Percentiles rank a stretch among this genome's conserved stretches.
phyloP scores from a whole-genome alignment of 192 early-diverging fungal species.

The Mortierella hygrophila region DNA sequence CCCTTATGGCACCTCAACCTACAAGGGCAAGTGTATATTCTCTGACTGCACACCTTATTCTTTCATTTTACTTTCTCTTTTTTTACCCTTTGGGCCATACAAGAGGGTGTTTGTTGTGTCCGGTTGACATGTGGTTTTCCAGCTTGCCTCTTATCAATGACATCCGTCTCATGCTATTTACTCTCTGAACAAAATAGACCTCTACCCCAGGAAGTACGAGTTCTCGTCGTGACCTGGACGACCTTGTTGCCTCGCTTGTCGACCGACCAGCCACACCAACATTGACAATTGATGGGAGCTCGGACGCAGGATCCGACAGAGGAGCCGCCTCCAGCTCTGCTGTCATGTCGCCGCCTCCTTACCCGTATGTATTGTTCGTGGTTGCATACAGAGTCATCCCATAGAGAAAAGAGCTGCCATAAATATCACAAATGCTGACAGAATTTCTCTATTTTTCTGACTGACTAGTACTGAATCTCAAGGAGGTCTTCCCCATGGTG shows the following conservation, averaged over 20 bases:
- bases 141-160: not conserved
- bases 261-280: conserved; percentile 64
- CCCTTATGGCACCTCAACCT: conserved; percentile 45
- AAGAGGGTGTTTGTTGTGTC: not conserved
- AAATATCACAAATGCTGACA: not conserved
- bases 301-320: conserved; percentile 62
- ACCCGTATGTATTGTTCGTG: not conserved
- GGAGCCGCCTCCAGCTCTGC: conserved; percentile 44
- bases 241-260: conserved; percentile 87
- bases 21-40: conserved; percentile 21
- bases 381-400: not conserved
- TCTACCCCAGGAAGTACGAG: conserved; percentile 12
- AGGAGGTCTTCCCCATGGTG: conserved; percentile 14
- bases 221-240: conserved; percentile 77
- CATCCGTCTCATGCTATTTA: not conserved
- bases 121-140: conserved; percentile 27
- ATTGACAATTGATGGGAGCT: conserved; percentile 50
- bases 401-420: not conserved
- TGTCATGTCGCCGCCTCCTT: conserved; percentile 59
- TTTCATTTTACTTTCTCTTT: not conserved
- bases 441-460: conserved; percentile 5
- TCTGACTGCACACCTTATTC: not conserved
- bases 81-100: not conserved
- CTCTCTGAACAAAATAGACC: not conserved
- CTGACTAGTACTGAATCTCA: conserved; percentile 13